Conservation (phyloP, 2,329 filamentous ascomycete genomes). For the Plectosphaerella plurivora region DNA sequence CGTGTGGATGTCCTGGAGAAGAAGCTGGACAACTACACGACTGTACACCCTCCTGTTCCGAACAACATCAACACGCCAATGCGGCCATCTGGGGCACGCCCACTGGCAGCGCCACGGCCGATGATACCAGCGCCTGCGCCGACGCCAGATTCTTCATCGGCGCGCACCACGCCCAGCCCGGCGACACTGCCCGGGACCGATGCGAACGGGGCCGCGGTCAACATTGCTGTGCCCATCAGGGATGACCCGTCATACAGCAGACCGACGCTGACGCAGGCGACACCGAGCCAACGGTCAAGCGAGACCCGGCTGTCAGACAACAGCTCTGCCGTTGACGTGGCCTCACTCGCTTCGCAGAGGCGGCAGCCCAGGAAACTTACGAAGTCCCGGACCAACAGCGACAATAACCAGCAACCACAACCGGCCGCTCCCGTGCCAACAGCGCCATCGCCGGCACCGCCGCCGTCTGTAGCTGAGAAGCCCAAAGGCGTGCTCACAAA, state of each 20-base stretch:
- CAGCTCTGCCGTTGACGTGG: constrained; percentile 16
- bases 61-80: constrained; percentile 5
- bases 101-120: background rate
- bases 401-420: constrained; percentile 8
- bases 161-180: constrained; percentile 11
- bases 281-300: constrained; percentile 25
- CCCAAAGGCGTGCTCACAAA: constrained; percentile 31
- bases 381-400: constrained; percentile 33
- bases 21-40: constrained; percentile 64
- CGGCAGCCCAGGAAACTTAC: constrained; percentile 35
- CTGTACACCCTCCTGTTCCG: constrained; percentile 19
- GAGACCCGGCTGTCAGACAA: constrained; percentile 25
- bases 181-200: constrained; percentile 13
- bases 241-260: constrained; percentile 16
- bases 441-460: constrained; percentile 3
- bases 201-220: constrained; percentile 10
- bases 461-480: constrained; percentile 20
- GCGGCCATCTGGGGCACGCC: background rate
- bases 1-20: constrained; percentile 79
- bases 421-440: constrained; percentile 1
- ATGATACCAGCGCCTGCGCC: background rate
- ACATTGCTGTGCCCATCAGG: constrained; percentile 13
- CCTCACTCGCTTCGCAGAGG: constrained; percentile 19
- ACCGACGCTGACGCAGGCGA: constrained; percentile 11
- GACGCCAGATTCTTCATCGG: background rate